A percentile compares a stretch with the other conserved stretches of the same genome.
These are phyloP conservation scores for Trametes sp. DNA, from an alignment of 1,284 basidiomycete species.

Conservation along the genomic window DNA sequence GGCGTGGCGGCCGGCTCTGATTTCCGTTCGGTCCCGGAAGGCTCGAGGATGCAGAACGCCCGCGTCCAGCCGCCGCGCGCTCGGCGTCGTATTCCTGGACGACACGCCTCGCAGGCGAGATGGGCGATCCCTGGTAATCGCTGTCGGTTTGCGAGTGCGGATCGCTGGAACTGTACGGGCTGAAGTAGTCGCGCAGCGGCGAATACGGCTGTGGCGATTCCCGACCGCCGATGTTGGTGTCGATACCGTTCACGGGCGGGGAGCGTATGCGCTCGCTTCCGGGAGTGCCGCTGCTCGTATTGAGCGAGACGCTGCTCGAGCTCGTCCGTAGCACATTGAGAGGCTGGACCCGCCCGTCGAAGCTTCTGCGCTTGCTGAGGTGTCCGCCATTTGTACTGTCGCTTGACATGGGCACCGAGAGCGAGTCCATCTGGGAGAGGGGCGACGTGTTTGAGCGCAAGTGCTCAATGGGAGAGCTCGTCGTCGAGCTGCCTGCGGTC, in stretches of 20 bases:
- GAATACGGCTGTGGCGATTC: slow-evolving; percentile 43
- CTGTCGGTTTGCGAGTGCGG: slow-evolving; percentile 24
- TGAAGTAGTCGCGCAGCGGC: slow-evolving; percentile 46
- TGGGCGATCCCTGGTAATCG: slow-evolving; percentile 25
- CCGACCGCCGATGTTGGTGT: slow-evolving; percentile 26
- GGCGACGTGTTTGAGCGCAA: slow-evolving; percentile 34
- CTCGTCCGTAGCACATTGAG: slow-evolving; percentile 50
- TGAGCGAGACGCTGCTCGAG: slow-evolving; percentile 34
- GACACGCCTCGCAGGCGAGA: slow-evolving; percentile 26
- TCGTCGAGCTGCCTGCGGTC: slow-evolving; percentile 25
- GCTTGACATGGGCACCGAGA: slow-evolving; percentile 33
- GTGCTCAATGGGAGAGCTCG: slow-evolving; percentile 32
- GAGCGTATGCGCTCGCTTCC: slow-evolving; percentile 39
- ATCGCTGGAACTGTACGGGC: slow-evolving; percentile 11
- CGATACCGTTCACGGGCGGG: slow-evolving; percentile 19
- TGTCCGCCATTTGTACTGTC: slow-evolving; percentile 27
- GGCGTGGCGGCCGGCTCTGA: slow-evolving; percentile 29
- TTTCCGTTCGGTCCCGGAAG: slow-evolving; percentile 12
- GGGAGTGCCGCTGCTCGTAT: slow-evolving; percentile 39
- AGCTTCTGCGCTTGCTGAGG: slow-evolving; percentile 59
- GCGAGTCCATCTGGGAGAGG: slow-evolving; percentile 31
- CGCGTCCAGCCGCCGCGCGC: slow-evolving; percentile 25
- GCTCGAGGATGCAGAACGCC: slow-evolving; percentile 41
- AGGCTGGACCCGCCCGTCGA: slow-evolving; percentile 64
- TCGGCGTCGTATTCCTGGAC: slow-evolving; percentile 19